Evolutionary conservation across 2,329 filamentous ascomycete species (phyloP).

Genomic region (Teratosphaeria pseudoeucalypti): DNA sequence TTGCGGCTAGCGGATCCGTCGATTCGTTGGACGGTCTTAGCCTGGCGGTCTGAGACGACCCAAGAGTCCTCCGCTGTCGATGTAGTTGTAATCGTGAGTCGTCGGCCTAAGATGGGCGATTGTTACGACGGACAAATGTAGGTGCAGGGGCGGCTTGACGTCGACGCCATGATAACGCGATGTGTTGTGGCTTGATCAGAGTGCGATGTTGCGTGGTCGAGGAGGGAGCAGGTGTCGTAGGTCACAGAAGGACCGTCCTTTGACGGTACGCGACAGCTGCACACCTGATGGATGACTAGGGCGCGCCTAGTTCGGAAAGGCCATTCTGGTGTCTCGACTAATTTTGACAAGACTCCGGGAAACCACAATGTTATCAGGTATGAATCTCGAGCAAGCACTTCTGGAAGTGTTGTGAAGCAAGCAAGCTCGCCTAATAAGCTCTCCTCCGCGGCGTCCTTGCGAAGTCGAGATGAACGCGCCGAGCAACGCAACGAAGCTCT

Average conservation of each 20-base stretch:
- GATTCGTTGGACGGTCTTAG: neutral
- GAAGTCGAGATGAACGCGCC: neutral
- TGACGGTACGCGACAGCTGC: neutral
- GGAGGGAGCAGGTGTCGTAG: neutral
- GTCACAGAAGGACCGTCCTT: neutral
- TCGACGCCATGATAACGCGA: conserved; percentile 2
- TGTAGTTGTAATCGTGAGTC: neutral
- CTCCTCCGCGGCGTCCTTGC: neutral
- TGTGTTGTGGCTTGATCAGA: neutral
- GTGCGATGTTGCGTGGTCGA: neutral
- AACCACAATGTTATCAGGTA: neutral
- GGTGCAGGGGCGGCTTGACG: neutral
- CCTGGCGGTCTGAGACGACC: neutral
- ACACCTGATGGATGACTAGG: neutral
- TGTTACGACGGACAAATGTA: neutral
- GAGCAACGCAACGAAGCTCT: neutral
- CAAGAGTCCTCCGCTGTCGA: neutral
- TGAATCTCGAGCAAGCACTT: neutral
- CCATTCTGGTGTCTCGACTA: neutral
- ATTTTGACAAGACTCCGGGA: neutral
- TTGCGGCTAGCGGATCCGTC: neutral
- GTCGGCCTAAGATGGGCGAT: neutral
- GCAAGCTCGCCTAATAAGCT: neutral
- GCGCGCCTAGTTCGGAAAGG: neutral
- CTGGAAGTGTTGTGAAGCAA: neutral